phyloP scores from a whole-genome alignment of 73 alveolate species.

The Uronychia binucleata region DNA sequence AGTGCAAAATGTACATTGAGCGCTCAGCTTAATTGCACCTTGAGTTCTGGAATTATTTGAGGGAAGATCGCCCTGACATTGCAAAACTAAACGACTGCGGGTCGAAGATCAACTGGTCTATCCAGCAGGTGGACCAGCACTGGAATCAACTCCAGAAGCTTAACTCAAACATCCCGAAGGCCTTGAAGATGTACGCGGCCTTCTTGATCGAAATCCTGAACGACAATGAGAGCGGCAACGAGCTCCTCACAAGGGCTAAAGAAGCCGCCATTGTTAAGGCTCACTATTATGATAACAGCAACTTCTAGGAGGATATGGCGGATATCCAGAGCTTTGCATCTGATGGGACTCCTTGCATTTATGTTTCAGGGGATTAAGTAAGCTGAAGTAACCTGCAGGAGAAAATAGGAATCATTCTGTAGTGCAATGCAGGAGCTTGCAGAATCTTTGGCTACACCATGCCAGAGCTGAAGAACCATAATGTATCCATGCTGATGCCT shows the following conservation, averaged over 20 bases:
- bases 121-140: conserved; percentile 71
- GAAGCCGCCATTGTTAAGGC: conserved; percentile 28
- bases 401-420: conserved; percentile 29
- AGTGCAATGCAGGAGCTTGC: conserved; percentile 36
- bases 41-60: conserved; percentile 88
- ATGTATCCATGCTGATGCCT: conserved; percentile 51
- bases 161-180: conserved; percentile 78
- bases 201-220: conserved; percentile 83
- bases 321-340: conserved; percentile 42
- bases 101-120: conserved; percentile 75
- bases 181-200: conserved; percentile 77
- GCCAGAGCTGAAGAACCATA: conserved; percentile 34
- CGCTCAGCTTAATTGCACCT: conserved; percentile 76
- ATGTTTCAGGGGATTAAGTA: conserved; percentile 40
- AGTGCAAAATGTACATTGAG: conserved; percentile 73
- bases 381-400: conserved; percentile 17
- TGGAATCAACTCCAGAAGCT: conserved; percentile 83
- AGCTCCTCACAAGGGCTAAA: conserved; percentile 74
- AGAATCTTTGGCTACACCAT: conserved; percentile 41
- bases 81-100: conserved; percentile 86
- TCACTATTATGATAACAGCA: conserved; percentile 14
- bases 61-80: conserved; percentile 88
- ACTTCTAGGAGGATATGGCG: conserved; percentile 6
- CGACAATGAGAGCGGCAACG: conserved; percentile 83
- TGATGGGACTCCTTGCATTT: conserved; percentile 50